Evolutionary conservation across 2,329 filamentous ascomycete species (phyloP), one percentile per base, ranked within the genome.

Genomic region (Diaporthe aspalathi): DNA sequence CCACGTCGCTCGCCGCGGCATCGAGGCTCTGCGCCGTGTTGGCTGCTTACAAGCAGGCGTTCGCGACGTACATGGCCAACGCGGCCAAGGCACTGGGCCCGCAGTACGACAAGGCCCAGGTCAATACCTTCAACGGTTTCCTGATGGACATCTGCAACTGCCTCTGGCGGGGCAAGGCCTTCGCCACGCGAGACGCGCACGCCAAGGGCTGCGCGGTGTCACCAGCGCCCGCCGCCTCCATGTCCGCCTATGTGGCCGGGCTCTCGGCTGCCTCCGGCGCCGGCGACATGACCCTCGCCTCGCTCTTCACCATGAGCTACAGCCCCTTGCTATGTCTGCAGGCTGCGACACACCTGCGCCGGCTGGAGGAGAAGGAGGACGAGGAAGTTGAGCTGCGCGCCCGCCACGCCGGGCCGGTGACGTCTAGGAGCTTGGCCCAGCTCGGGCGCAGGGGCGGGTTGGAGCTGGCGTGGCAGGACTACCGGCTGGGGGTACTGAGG

Each of bases 111-210:
- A 84, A 88, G 52, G 81, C 84, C 40, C 88, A 92, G 70, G 88
- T 94, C 50, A 88, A 90, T 74, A 83, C 87, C 29, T 95, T 96
- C 83, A 97, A 97, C 79, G 92, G 92, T 27, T 94, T 92, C 78
- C 87, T 97, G 40, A 95, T 96, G 90, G 94, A 97, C 78, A 87
- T 94, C 40, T 95, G 93, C 83, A 97, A 97, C 78, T 90, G 93
- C 65, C 80, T 96, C 57, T 97, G 94, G 94, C 89, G 93, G 11
- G 88, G 89, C 27, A 89, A 91, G 16, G 94, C 92, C 1, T 91
- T 97, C 72, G 89, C 89, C 71, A 83, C 83, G 16, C 83, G 84
- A 1, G 93, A 95, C 74, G 82, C 86, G n/a, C 90, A 90, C 76
- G 85, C 89, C 2, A 84, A 86, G 67, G 89, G 88, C 11, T 90